Percentiles rank a stretch among this genome's conserved stretches.
Conservation (phyloP, 1,284 basidiomycete species). For the Megacollybia platyphylla region DNA sequence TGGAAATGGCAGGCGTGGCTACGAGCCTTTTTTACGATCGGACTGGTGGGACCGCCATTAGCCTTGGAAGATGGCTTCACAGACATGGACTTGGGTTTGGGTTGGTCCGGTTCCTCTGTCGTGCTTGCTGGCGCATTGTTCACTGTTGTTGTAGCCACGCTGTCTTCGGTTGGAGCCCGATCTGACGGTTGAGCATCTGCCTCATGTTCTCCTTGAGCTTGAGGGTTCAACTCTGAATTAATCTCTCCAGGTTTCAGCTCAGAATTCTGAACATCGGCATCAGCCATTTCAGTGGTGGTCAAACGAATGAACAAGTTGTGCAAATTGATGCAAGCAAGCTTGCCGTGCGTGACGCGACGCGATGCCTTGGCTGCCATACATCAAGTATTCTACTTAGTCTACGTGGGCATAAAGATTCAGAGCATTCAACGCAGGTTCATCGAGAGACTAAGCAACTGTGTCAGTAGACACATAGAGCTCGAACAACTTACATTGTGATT, state of each 20-base stretch:
- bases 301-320: neutral
- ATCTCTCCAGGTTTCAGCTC: slow-evolving; percentile 7
- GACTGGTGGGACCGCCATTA: slow-evolving; percentile 32
- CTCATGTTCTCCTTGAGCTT: slow-evolving; percentile 27
- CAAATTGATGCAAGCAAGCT: no score
- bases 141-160: neutral
- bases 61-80: slow-evolving; percentile 29
- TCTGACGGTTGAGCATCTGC: slow-evolving; percentile 24
- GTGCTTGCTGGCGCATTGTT: slow-evolving; percentile 1
- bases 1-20: slow-evolving; percentile 13
- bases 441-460: slow-evolving; percentile 24
- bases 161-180: slow-evolving; percentile 6
- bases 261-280: slow-evolving; percentile 21
- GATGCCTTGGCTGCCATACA: neutral
- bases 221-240: neutral
- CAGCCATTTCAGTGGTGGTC: slow-evolving; percentile 24
- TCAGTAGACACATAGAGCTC: no score
- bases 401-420: slow-evolving; percentile 56
- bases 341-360: no score
- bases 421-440: slow-evolving; percentile 64
- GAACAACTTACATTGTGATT: slow-evolving; percentile 36
- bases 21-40: slow-evolving; percentile 53
- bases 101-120: neutral
- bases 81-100: slow-evolving; percentile 6
- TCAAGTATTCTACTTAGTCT: slow-evolving; percentile 12